Evolutionary conservation across 1,139 yeast species (phyloP), one percentile per base, ranked within the genome.

Genomic region (Insectozyma bohioensis): DNA sequence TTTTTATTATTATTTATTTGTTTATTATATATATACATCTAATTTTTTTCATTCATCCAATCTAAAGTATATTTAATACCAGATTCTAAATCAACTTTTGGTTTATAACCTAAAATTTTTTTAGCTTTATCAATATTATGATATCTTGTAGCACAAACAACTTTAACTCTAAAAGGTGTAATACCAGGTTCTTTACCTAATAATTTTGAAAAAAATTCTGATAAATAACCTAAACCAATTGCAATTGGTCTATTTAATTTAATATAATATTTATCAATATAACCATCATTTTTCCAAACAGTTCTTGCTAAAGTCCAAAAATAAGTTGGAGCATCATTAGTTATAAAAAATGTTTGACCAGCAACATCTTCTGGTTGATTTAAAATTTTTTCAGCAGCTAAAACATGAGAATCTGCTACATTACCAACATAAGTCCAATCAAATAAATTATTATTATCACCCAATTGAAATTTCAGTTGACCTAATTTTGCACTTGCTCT

Each of bases 341-440:
- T 92, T 42, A 94, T 68, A 51, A 92, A 86, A 58, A 88, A 92
- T 0, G 85, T 77, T 56, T 92, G 85, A 28, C 98, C 98, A 6
- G 86, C 82, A 18, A 92, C 78, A 11, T 48, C 39, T 2, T 74
- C 61, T n/a, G n/a, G n/a, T n/a, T n/a, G n/a, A 33, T 71, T 65
- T 34, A 87, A 60, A 12, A 90, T 61, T 58, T 80, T 80, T 48
- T 83, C 67, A 2, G 97, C 95, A 1, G 97, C 98, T 35, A 92
- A 67, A 7, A 92, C 88, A 58, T 94, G 99, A 5, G 97, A 83
- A 61, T 88, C 95, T 0, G 98, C 98, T 14, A 94, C 97, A 58
- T 94, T 94, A n/a, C 97, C 97, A n/a, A 85, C 98, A 51, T 88
- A 94, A 0, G 97, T 88, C 84, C 95, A 88, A 56, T 94, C 99